Base-by-base conservation (phyloP, 352 stramenopile genomes). In the Phytophthora ramorum region DNA sequence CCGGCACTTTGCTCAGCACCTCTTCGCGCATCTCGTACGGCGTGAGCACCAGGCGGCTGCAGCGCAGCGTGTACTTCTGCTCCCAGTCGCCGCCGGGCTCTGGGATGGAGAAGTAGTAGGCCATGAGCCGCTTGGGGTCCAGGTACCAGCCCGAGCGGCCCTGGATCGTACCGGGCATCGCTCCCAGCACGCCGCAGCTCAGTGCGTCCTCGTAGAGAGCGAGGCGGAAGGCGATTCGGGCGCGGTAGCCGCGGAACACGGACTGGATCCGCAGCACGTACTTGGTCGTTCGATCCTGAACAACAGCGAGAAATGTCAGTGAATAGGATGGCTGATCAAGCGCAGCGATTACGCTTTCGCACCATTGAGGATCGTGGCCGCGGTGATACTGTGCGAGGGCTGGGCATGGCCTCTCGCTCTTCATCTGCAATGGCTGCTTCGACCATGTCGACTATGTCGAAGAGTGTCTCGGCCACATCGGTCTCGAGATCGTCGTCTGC, bases 91-190 rank as follows among this genome's bases (percentile, higher is more conserved):
- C 79, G 35, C 78, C 67, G 43, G 75, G 69, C 2, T 78, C 34
- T 7, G 74, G 56, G 35, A 94, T 76, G 13, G 71, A 66, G 45
- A 94, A 94, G 71, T 91, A 92, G 69, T 94, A 91, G 45, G 85
- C 85, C 46, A 87, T 78, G 49, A 87, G 69, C 16, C 76, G 85
- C 73, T 89, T 89, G 8, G 80, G 80, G 70, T 94, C 82, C 66
- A 92, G 71, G 62, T 94, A 94, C 82, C 85, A 92, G 12, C 85
- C 83, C 1, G 78, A 85, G 6, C 63, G 71, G 32, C 83, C 85
- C 59, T 94, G 83, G 2, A 72, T 65, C 0, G 80, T 92, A 17
- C 83, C 77, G 3, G 85, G 83, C 83, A 92, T 91, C 4, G 83
- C 85, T 20, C 85, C 85, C 0, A 93, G 73, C 35, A 93, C 81